Evolutionary conservation across 768 basidiomycete species (phyloP).

Genomic region (Suillus alpinus): DNA sequence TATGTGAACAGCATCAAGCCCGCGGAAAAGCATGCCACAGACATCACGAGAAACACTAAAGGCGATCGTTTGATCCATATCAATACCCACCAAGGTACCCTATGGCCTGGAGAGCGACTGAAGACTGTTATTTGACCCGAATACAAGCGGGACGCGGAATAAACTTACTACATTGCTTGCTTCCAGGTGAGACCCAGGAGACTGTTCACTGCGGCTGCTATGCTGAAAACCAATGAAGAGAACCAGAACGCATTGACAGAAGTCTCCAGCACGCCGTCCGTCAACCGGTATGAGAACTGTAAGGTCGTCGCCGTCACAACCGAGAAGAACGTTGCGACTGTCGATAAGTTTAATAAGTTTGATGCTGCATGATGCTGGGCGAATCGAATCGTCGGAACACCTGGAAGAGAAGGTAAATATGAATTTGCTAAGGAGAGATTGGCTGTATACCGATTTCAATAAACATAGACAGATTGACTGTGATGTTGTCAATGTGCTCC

Average conservation of each 20-base stretch:
- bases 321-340: slow-evolving; percentile 54
- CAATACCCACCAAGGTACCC: slow-evolving; percentile 57
- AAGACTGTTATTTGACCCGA: slow-evolving; percentile 17
- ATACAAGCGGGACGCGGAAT: slow-evolving; percentile 8
- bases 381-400: slow-evolving; percentile 54
- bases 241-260: slow-evolving; percentile 54
- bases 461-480: slow-evolving; percentile 47
- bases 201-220: slow-evolving; percentile 54
- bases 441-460: slow-evolving; percentile 44
- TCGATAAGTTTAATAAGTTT: slow-evolving; percentile 50
- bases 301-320: slow-evolving; percentile 51
- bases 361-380: slow-evolving; percentile 50
- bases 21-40: slow-evolving; percentile 79
- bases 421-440: background rate
- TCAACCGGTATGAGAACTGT: slow-evolving; percentile 42
- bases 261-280: slow-evolving; percentile 34
- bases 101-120: slow-evolving; percentile 52
- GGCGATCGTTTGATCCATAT: slow-evolving; percentile 88
- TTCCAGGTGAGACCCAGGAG: slow-evolving; percentile 54
- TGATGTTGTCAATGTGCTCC: slow-evolving; percentile 52
- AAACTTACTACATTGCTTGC: slow-evolving; percentile 53
- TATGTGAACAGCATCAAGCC: slow-evolving; percentile 78
- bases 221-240: slow-evolving; percentile 52
- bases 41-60: slow-evolving; percentile 78
- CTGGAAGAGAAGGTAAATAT: slow-evolving; percentile 20